Evolutionary conservation across 2,329 filamentous ascomycete genomes (phyloP).

Genomic region (Pseudocercospora vitis): DNA sequence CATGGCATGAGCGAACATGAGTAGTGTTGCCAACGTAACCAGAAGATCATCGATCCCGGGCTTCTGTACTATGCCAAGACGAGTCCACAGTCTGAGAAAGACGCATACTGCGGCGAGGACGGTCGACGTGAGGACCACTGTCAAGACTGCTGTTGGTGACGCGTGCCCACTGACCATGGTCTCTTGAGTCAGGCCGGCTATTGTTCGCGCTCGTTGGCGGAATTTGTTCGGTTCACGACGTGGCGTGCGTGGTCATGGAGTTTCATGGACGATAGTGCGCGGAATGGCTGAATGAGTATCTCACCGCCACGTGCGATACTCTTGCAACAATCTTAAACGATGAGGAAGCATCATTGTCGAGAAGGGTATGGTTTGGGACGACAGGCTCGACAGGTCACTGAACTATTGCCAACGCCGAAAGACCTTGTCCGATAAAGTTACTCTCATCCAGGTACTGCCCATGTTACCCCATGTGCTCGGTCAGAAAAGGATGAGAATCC

Average conservation of each 20-base stretch:
- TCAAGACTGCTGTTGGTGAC: constrained; percentile 20
- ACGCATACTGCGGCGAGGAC: constrained; percentile 20
- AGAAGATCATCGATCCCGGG: constrained; percentile 20
- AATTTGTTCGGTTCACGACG: not conserved
- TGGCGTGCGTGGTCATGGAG: not conserved
- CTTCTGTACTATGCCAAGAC: constrained; percentile 14
- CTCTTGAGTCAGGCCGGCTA: not conserved
- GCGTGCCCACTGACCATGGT: constrained; percentile 20
- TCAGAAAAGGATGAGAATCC: not conserved
- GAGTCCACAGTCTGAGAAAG: constrained; percentile 22
- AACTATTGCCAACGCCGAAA: constrained; percentile 14
- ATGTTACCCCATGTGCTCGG: not conserved
- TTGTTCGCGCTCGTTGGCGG: not conserved
- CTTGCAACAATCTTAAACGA: not conserved
- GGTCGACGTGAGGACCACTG: constrained; percentile 23
- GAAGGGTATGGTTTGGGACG: constrained; percentile 27
- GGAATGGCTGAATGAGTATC: not conserved
- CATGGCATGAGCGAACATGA: not conserved
- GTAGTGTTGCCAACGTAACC: not conserved
- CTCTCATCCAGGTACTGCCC: not conserved
- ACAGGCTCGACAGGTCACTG: constrained; percentile 18
- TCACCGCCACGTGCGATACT: too few species aligned
- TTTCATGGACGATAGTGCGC: not conserved
- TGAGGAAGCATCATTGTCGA: not conserved
- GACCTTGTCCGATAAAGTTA: not conserved